Conservation (phyloP, 1,139 yeast species). For the Insectozyma bohioensis region DNA sequence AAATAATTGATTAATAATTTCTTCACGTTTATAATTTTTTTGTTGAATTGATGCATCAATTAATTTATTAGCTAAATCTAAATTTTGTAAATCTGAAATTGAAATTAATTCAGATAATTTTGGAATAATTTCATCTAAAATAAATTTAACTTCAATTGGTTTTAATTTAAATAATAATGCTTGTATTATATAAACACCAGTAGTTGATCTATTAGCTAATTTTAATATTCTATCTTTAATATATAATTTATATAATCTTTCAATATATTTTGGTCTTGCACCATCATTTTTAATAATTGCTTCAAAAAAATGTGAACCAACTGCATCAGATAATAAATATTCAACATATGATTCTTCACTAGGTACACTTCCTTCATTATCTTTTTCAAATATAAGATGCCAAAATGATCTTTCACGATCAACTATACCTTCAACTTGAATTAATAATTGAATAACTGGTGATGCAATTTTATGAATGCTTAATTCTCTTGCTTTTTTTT, state of each 20-base stretch:
- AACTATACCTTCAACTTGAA: constrained; percentile 80
- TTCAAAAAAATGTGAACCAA: constrained; percentile 90
- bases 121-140: constrained; percentile 70
- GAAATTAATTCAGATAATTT: constrained; percentile 61
- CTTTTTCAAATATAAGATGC: constrained; percentile 51
- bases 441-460: constrained; percentile 78
- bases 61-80: constrained; percentile 67
- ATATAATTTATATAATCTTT: constrained; percentile 67
- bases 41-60: constrained; percentile 66
- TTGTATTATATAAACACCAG: constrained; percentile 83
- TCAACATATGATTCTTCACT: constrained; percentile 83
- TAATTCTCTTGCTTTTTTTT: constrained; percentile 58
- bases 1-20: constrained; percentile 59
- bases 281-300: constrained; percentile 58
- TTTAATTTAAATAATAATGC: constrained; percentile 61
- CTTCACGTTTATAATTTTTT: constrained; percentile 62
- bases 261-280: constrained; percentile 67
- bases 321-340: constrained; percentile 78
- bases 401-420: constrained; percentile 70
- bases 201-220: constrained; percentile 73
- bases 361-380: constrained; percentile 49
- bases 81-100: constrained; percentile 50
- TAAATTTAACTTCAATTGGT: constrained; percentile 56
- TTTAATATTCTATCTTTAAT: constrained; percentile 73
- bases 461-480: constrained; percentile 82